Conservation (phyloP, 352 stramenopile species). For the Phytophthora pisi region DNA sequence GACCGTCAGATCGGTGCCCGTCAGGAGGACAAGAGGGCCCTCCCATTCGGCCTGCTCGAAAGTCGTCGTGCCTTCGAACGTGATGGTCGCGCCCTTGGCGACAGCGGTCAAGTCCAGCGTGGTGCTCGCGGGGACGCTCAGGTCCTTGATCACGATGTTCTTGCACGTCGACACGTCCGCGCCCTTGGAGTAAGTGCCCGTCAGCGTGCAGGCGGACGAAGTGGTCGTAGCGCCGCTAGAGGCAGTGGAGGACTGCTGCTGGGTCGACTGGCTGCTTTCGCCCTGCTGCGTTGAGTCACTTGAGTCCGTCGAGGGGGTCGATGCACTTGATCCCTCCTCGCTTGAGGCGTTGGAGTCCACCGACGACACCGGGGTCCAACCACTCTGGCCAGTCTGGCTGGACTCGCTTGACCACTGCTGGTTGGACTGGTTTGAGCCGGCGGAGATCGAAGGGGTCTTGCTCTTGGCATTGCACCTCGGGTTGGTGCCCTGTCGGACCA, state of each 20-base stretch:
- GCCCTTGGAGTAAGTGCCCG: constrained; percentile 36
- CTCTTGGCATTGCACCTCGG: constrained; percentile 26
- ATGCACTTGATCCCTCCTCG: constrained; percentile 2
- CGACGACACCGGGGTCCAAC: constrained; percentile 12
- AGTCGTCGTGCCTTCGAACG: constrained; percentile 42
- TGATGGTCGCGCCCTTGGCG: constrained; percentile 38
- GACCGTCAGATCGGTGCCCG: constrained; percentile 30
- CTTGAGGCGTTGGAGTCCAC: constrained; percentile 2
- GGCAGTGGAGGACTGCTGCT: constrained; percentile 27
- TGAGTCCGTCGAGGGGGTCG: not conserved
- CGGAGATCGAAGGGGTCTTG: constrained; percentile 9
- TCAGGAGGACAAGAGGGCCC: constrained; percentile 40
- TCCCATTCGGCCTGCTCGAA: constrained; percentile 43
- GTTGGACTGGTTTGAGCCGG: constrained; percentile 10
- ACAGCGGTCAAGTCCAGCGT: constrained; percentile 46
- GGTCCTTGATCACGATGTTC: constrained; percentile 38
- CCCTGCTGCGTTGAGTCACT: constrained; percentile 8
- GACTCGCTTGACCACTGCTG: constrained; percentile 14
- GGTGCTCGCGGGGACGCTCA: constrained; percentile 34
- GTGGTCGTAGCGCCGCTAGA: constrained; percentile 17
- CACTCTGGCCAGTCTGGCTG: constrained; percentile 14
- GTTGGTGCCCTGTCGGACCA: constrained; percentile 22
- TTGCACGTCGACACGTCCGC: constrained; percentile 36
- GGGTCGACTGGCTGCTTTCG: constrained; percentile 21
- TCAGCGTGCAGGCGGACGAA: constrained; percentile 25